Percentiles rank a stretch among this genome's conserved stretches.
phyloP scores from a whole-genome alignment of 768 basidiomycete genomes.

The Russula brevipes region DNA sequence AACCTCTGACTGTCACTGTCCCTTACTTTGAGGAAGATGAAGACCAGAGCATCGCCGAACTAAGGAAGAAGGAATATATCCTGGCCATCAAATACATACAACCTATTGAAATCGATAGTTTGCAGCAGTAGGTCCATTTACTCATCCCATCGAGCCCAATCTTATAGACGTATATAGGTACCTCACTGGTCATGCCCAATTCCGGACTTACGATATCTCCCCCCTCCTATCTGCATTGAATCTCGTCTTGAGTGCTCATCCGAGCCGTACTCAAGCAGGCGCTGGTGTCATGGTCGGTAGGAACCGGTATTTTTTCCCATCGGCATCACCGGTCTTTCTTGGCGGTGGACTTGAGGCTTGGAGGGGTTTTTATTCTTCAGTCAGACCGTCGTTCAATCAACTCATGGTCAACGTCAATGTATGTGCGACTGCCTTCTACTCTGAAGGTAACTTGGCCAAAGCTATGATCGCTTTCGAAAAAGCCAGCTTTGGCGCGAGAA shows the following conservation, averaged over 20 bases:
- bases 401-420: constrained; percentile 52
- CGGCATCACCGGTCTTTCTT: constrained; percentile 31
- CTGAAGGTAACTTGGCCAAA: constrained; percentile 39
- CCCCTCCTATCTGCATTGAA: constrained; percentile 50
- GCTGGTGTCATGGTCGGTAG: constrained; percentile 49
- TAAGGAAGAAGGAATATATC: constrained; percentile 39
- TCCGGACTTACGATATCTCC: constrained; percentile 40
- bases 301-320: constrained; percentile 50
- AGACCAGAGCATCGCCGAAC: constrained; percentile 29
- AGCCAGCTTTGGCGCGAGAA: constrained; percentile 54
- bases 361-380: constrained; percentile 47
- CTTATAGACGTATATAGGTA: constrained; percentile 34
- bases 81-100: constrained; percentile 41
- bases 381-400: constrained; percentile 39
- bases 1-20: constrained; percentile 39
- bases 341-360: constrained; percentile 54
- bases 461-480: constrained; percentile 40
- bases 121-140: constrained; percentile 34
- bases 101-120: constrained; percentile 40
- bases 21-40: constrained; percentile 46
- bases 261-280: constrained; percentile 35
- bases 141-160: neutral
- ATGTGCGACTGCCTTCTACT: constrained; percentile 48
- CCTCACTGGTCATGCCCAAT: constrained; percentile 40
- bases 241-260: constrained; percentile 42